Percentiles rank a stretch among this genome's conserved stretches.
Conservation (phyloP, 352 stramenopile genomes). For the Pythium insidiosum region DNA sequence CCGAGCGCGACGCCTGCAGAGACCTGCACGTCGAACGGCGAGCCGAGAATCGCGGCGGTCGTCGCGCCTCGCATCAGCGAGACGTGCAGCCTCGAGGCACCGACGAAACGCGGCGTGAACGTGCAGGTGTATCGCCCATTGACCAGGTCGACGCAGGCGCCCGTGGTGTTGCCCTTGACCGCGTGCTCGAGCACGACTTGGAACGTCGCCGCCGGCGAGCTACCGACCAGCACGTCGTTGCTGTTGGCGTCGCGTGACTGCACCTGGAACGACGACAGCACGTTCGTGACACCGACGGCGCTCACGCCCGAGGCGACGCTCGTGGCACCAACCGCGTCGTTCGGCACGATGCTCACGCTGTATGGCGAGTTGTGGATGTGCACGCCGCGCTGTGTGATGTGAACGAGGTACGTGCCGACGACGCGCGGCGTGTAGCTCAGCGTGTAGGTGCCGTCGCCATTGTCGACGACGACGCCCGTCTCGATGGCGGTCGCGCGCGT, state of each 20-base stretch:
- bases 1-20: conserved; percentile 40
- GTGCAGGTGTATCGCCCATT: conserved; percentile 54
- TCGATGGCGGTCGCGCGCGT: conserved; percentile 10
- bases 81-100: conserved; percentile 26
- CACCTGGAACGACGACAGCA: conserved; percentile 53
- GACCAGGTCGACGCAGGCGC: conserved; percentile 37
- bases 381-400: conserved; percentile 25
- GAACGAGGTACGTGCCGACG: conserved; percentile 24
- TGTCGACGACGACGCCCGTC: conserved; percentile 15
- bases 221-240: conserved; percentile 40
- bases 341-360: conserved; percentile 34
- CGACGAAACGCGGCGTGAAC: conserved; percentile 45
- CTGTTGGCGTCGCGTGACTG: conserved; percentile 40
- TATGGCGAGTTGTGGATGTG: conserved; percentile 64
- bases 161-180: conserved; percentile 25
- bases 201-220: conserved; percentile 29
- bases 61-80: conserved; percentile 9
- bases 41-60: conserved; percentile 23
- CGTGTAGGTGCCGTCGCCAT: conserved; percentile 22
- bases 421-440: conserved; percentile 24
- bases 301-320: conserved; percentile 30
- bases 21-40: conserved; percentile 43
- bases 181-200: conserved; percentile 27
- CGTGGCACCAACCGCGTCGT: conserved; percentile 26
- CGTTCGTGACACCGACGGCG: conserved; percentile 30